phyloP scores from a whole-genome alignment of 1,284 basidiomycete genomes.

The Ustilago loliicola region DNA sequence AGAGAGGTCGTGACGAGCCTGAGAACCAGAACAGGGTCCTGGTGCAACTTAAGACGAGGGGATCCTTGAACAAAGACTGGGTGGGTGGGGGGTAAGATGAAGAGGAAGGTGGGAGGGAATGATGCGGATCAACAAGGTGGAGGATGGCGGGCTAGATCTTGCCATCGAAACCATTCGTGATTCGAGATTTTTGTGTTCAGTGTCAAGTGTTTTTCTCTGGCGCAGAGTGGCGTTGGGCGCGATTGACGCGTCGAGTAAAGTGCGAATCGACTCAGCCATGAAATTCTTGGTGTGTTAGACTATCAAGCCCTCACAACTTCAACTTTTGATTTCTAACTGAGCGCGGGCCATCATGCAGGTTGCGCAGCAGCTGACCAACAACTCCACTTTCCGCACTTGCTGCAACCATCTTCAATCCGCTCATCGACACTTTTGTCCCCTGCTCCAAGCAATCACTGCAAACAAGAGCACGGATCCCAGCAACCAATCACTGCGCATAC shows the following conservation, averaged over 20 bases:
- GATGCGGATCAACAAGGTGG: constrained; percentile 8
- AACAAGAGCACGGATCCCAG: neutral
- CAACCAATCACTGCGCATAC: neutral
- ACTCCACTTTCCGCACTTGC: constrained; percentile 17
- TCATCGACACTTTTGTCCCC: neutral
- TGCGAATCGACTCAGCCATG: constrained; percentile 31
- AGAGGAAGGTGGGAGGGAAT: neutral
- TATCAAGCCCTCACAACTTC: neutral
- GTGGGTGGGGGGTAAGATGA: neutral
- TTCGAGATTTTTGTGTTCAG: constrained; percentile 2
- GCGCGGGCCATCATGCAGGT: constrained; percentile 16
- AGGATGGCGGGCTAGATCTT: neutral
- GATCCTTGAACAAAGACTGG: neutral
- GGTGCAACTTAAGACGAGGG: neutral
- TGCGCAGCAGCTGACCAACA: constrained; percentile 8
- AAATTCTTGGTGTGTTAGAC: constrained; percentile 4
- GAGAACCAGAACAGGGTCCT: neutral
- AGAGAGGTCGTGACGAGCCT: neutral
- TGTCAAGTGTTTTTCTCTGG: constrained; percentile 36
- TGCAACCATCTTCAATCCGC: neutral
- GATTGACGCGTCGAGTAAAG: constrained; percentile 45
- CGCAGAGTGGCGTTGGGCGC: constrained; percentile 23
- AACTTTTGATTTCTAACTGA: neutral
- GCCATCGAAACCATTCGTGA: too few species aligned
- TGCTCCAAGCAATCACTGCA: neutral